Conservation (phyloP, 805 yeast genomes). For the Candida fluviatilis region DNA sequence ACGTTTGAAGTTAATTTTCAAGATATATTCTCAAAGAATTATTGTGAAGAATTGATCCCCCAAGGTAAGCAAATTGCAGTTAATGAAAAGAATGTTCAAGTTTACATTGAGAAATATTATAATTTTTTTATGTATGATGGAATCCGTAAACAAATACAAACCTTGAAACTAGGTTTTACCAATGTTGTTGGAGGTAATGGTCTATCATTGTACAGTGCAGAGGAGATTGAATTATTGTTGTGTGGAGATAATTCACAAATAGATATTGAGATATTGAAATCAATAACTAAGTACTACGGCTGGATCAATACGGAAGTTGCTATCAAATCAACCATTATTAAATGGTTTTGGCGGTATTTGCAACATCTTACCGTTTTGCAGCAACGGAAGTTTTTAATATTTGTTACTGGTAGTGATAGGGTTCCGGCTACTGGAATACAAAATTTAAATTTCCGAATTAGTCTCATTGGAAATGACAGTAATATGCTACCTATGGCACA, state of each 20-base stretch:
- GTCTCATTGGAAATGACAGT: constrained; percentile 38
- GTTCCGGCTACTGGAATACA: constrained; percentile 91
- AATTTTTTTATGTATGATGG: constrained; percentile 56
- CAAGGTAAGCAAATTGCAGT: constrained; percentile 58
- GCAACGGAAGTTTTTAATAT: constrained; percentile 64
- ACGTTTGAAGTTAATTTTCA: constrained; percentile 60
- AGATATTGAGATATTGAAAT: constrained; percentile 62
- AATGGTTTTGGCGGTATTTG: constrained; percentile 89
- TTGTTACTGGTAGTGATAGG: constrained; percentile 88
- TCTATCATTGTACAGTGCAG: constrained; percentile 71
- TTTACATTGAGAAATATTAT: constrained; percentile 61
- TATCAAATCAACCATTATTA: constrained; percentile 37
- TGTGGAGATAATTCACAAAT: constrained; percentile 70
- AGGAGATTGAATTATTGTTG: constrained; percentile 73
- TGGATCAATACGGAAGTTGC: constrained; percentile 45
- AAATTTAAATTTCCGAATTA: constrained; percentile 68
- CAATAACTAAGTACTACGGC: constrained; percentile 72
- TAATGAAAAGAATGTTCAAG: constrained; percentile 50
- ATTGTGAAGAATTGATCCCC: constrained; percentile 48
- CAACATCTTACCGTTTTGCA: constrained; percentile 36
- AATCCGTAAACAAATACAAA: constrained; percentile 47
- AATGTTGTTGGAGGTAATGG: constrained; percentile 79
- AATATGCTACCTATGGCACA: constrained; percentile 78
- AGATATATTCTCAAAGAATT: constrained; percentile 42
- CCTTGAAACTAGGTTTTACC: constrained; percentile 68